These are phyloP conservation scores for Ajuga chamaepitys DNA, from an alignment of 257 asterid genomes.

Conservation along the genomic window DNA sequence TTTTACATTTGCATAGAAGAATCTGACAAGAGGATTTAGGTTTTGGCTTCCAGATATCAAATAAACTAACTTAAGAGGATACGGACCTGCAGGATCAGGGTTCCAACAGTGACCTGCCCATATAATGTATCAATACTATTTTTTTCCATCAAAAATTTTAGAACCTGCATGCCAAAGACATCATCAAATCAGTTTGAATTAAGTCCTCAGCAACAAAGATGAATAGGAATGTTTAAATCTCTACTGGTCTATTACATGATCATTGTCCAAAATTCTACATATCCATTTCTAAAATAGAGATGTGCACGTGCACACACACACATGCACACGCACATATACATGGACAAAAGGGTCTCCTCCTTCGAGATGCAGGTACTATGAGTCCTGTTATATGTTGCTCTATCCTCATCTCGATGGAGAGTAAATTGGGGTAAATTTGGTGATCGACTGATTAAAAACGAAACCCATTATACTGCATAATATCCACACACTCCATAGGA, in stretches of 20 bases:
- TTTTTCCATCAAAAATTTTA: conserved; percentile 80
- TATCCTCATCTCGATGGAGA: not conserved
- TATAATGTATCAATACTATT: conserved; percentile 54
- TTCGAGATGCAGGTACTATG: not conserved
- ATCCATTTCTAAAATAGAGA: not conserved
- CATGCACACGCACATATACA: not conserved
- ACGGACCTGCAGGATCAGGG: conserved; percentile 68
- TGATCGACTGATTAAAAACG: not conserved
- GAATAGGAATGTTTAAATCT: not conserved
- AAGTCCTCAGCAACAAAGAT: conserved; percentile 6
- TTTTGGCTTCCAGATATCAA: conserved; percentile 3
- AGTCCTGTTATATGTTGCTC: not conserved
- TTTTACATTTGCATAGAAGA: conserved; percentile 12
- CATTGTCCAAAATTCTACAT: not conserved
- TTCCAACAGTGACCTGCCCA: conserved; percentile 87
- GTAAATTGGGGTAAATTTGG: not conserved
- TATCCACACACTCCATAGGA: not conserved
- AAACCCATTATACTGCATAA: not conserved
- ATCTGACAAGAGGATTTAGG: not conserved
- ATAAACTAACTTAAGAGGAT: conserved; percentile 10
- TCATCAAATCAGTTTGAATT: conserved; percentile 12
- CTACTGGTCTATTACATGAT: not conserved
- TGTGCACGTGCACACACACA: not conserved
- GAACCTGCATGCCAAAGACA: conserved; percentile 45
- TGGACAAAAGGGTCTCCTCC: not conserved